Evolutionary conservation across 2,329 filamentous ascomycete genomes (phyloP).

Genomic region (Tolypocladium inflatum): DNA sequence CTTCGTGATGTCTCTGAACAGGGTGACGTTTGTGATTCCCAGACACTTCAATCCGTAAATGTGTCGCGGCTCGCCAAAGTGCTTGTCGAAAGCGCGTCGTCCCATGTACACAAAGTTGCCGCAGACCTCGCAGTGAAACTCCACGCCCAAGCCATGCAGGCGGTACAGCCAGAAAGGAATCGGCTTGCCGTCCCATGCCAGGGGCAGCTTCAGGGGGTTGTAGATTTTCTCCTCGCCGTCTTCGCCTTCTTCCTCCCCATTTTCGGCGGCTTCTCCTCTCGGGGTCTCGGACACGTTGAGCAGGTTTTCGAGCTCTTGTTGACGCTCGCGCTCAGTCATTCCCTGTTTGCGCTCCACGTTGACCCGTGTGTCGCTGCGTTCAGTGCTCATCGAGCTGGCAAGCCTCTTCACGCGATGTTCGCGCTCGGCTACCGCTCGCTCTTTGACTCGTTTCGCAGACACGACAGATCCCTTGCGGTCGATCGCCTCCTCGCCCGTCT

Average conservation of each 20-base stretch:
- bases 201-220: slow-evolving; percentile 89
- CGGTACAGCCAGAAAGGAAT: slow-evolving; percentile 99
- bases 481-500: slow-evolving; percentile 19
- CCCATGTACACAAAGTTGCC: slow-evolving; percentile 99
- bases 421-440: slow-evolving; percentile 80
- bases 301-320: slow-evolving; percentile 85
- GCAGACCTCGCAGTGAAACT: slow-evolving; percentile 93
- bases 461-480: slow-evolving; percentile 14
- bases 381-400: slow-evolving; percentile 71
- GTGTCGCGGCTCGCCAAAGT: slow-evolving; percentile 90
- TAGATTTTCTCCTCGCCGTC: slow-evolving; percentile 85
- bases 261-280: slow-evolving; percentile 31
- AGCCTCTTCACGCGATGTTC: slow-evolving; percentile 78
- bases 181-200: slow-evolving; percentile 97
- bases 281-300: slow-evolving; percentile 37
- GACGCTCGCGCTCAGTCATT: slow-evolving; percentile 93
- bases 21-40: slow-evolving; percentile 80
- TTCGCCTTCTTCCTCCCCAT: slow-evolving; percentile 59
- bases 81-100: slow-evolving; percentile 90
- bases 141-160: slow-evolving; percentile 86
- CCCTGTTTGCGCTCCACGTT: slow-evolving; percentile 95
- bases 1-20: slow-evolving; percentile 88
- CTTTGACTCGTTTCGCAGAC: slow-evolving; percentile 58
- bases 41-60: slow-evolving; percentile 90
- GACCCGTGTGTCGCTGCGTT: slow-evolving; percentile 79